A percentile compares a stretch with the other conserved stretches of the same genome.
phyloP scores from a whole-genome alignment of 1,139 yeast genomes.

The Casaregolazyma lundiana region DNA sequence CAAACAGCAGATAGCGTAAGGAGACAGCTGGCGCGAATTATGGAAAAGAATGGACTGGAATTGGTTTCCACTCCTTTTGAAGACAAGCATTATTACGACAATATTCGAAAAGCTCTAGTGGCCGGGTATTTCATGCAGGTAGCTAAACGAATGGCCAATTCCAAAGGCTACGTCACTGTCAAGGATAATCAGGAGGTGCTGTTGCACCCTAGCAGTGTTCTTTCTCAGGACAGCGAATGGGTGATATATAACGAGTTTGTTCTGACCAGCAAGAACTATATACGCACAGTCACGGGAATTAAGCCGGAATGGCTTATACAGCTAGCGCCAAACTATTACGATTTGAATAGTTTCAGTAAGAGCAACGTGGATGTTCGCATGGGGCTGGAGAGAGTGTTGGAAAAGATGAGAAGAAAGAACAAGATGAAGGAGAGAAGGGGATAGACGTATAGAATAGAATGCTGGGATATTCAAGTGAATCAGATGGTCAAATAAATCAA shows the following conservation, averaged over 20 bases:
- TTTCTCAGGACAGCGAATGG: constrained; percentile 86
- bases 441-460: not conserved
- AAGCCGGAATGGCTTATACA: constrained; percentile 91
- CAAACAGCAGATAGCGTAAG: constrained; percentile 82
- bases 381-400: constrained; percentile 64
- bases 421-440: constrained; percentile 5
- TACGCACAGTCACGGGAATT: constrained; percentile 88
- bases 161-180: constrained; percentile 68
- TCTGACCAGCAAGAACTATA: constrained; percentile 85
- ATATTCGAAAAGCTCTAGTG: constrained; percentile 78
- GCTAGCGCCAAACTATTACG: constrained; percentile 80
- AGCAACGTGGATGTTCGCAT: constrained; percentile 67
- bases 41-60: constrained; percentile 76
- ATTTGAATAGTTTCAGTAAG: constrained; percentile 65
- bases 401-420: constrained; percentile 19
- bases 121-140: constrained; percentile 99
- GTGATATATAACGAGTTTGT: constrained; percentile 94
- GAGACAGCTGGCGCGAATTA: constrained; percentile 71
- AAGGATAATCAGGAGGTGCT: constrained; percentile 95
- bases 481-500: not conserved
- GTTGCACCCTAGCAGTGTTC: constrained; percentile 87
- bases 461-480: not conserved
- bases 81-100: constrained; percentile 57
- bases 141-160: constrained; percentile 56
- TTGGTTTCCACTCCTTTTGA: constrained; percentile 67